A percentile compares a stretch with the other conserved stretches of the same genome.
Evolutionary conservation across 2,329 filamentous ascomycete species (phyloP).

Genomic region (Chrysoporthe deuterocubensis): DNA sequence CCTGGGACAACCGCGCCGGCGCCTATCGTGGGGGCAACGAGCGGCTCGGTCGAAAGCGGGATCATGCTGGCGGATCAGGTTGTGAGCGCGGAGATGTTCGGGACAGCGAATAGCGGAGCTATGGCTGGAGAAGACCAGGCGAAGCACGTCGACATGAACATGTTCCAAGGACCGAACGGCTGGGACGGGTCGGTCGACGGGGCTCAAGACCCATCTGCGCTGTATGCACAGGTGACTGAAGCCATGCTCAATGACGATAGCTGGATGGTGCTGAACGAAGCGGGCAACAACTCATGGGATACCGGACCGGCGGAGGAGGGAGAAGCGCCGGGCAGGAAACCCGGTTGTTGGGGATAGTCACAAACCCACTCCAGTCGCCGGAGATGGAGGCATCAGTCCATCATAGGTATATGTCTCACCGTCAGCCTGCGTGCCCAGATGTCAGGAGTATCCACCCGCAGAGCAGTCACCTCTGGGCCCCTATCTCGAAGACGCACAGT

Average conservation of each 20-base stretch:
- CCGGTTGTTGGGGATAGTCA: neutral
- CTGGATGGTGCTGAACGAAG: constrained; percentile 27
- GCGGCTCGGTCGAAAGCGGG: neutral
- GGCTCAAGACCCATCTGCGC: constrained; percentile 11
- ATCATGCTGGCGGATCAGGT: neutral
- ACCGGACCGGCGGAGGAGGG: constrained; percentile 11
- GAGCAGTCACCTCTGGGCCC: neutral
- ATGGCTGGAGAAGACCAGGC: neutral
- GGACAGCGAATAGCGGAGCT: neutral
- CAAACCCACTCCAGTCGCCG: neutral
- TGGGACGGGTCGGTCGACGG: constrained; percentile 18
- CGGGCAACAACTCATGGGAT: neutral
- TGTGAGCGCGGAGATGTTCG: constrained; percentile 7
- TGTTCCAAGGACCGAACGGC: constrained; percentile 20
- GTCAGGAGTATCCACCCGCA: neutral
- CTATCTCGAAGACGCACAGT: neutral
- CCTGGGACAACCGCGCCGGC: neutral
- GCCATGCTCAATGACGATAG: constrained; percentile 24
- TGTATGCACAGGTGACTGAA: constrained; percentile 23
- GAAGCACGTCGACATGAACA: constrained; percentile 5
- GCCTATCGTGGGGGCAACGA: neutral
- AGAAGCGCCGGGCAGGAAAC: constrained; percentile 5
- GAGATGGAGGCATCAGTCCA: neutral
- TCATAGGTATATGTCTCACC: neutral
- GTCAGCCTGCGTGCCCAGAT: neutral